Evolutionary conservation across 1,139 yeast species (phyloP), one percentile per base, ranked within the genome.

Genomic region (Geotrichum europaeum): DNA sequence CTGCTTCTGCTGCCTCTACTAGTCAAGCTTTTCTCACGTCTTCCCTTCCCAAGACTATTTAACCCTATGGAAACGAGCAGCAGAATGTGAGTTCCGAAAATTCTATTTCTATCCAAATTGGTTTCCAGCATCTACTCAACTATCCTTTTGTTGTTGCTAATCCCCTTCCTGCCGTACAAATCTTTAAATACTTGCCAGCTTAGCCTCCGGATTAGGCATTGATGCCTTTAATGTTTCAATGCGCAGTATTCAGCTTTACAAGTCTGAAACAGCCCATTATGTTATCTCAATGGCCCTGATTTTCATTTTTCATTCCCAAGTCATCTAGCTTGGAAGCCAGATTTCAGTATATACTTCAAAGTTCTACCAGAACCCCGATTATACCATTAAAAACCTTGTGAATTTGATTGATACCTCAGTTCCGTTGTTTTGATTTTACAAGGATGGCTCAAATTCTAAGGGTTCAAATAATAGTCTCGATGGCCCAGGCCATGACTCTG

Each of bases 81-180:
- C 10, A 40, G 5, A 40, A 40, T 24, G 63, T 65, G 25, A 64
- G 68, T 15, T 73, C 76, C 30, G 65, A 66, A 36, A 72, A 70
- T 56, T 68, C 73, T 10, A 65, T 68, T 54, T 66, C 73, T 28
- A 66, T 76, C 30, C 78, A 75, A 64, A 67, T 77, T 60, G 80
- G 79, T 0, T 78, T 77, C 66, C 70, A 71, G 59, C 73, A 74
- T 60, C 68, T 74, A 3, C 68, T 77, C 56, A 77, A 77, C 67
- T 77, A 78, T 63, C 75, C 73, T 43, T 76, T 76, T 66, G 75
- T 77, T 43, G 79, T 73, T 9, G 64, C 66, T 45, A 70, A 76
- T 64, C 77, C 79, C 13, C 64, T 76, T 28, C 70, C 79, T 2
- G 79, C 76, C 6, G 79, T 80, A 12, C 80, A 77, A 67, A 74